phyloP scores from a whole-genome alignment of 1,284 basidiomycete species.

The Marasmius oreades region DNA sequence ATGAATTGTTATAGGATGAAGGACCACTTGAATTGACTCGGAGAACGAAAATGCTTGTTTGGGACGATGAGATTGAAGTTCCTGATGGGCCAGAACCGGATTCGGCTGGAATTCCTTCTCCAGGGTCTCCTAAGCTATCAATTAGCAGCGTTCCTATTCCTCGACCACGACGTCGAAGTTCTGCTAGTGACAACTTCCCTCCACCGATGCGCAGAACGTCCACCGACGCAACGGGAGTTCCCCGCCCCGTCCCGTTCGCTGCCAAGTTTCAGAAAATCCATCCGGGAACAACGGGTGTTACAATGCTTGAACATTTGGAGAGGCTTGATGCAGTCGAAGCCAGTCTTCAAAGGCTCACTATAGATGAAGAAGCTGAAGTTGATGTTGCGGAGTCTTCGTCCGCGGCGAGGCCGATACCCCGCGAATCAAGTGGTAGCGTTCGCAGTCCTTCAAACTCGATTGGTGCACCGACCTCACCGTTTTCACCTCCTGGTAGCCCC shows the following conservation, averaged over 20 bases:
- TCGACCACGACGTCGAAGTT: slow-evolving; percentile 56
- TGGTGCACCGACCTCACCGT: slow-evolving; percentile 31
- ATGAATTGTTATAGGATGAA: slow-evolving; percentile 45
- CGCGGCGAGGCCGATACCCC: slow-evolving; percentile 12
- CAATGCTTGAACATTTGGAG: slow-evolving; percentile 78
- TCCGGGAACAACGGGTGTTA: slow-evolving; percentile 78
- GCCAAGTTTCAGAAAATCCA: slow-evolving; percentile 76
- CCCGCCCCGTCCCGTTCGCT: slow-evolving; percentile 75
- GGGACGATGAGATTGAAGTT: slow-evolving; percentile 83
- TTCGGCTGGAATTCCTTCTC: slow-evolving; percentile 20
- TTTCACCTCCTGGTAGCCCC: slow-evolving; percentile 46
- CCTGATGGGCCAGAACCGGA: slow-evolving; percentile 52
- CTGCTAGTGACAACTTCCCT: slow-evolving; percentile 60
- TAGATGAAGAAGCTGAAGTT: slow-evolving; percentile 46
- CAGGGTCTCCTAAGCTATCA: slow-evolving; percentile 54
- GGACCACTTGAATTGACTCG: slow-evolving; percentile 84
- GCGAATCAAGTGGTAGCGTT: background rate
- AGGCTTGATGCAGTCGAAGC: slow-evolving; percentile 78
- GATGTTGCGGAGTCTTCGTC: slow-evolving; percentile 52
- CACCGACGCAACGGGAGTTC: slow-evolving; percentile 58
- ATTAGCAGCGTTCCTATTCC: slow-evolving; percentile 60
- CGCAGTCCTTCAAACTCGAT: background rate
- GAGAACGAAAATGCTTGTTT: slow-evolving; percentile 72
- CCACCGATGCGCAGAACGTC: slow-evolving; percentile 62
- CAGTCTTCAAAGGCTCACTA: slow-evolving; percentile 64